A percentile compares a stretch with the other conserved stretches of the same genome.
Evolutionary conservation across 2,329 filamentous ascomycete species (phyloP).

Genomic region (Alternaria arborescens): DNA sequence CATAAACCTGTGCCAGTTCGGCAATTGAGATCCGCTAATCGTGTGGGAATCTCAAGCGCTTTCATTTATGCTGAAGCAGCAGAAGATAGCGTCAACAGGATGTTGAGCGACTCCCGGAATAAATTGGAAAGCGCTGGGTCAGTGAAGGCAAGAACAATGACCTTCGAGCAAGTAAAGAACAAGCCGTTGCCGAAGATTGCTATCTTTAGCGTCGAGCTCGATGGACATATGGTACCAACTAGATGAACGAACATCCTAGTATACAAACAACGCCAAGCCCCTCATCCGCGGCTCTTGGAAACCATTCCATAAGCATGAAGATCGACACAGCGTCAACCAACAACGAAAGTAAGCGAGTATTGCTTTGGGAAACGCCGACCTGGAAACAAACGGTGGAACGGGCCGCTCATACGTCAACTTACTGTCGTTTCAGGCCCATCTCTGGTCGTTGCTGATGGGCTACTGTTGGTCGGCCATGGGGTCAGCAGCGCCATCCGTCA

Average conservation of each 20-base stretch:
- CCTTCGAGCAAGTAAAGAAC: conserved; percentile 38
- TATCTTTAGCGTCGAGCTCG: conserved; percentile 14
- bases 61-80: conserved; percentile 12
- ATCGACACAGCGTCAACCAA: not conserved
- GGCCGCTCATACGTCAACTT: not conserved
- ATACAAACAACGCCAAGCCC: not conserved
- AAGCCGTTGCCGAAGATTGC: conserved; percentile 41
- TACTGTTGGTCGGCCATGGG: not conserved
- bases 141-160: conserved; percentile 13
- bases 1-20: conserved; percentile 20
- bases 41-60: conserved; percentile 16
- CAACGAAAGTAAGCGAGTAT: not conserved
- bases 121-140: conserved; percentile 7
- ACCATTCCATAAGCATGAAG: not conserved
- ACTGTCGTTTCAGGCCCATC: not conserved
- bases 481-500: conserved; percentile 6
- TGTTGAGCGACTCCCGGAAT: conserved; percentile 14
- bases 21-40: conserved; percentile 21
- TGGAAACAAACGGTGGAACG: not conserved
- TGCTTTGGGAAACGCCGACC: not conserved
- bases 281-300: not conserved
- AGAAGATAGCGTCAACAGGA: conserved; percentile 12
- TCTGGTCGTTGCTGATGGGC: not conserved
- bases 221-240: not conserved
- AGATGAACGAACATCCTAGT: not conserved